Conservation (phyloP, 805 yeast species). For the Kodamaea nitidulidarum region DNA sequence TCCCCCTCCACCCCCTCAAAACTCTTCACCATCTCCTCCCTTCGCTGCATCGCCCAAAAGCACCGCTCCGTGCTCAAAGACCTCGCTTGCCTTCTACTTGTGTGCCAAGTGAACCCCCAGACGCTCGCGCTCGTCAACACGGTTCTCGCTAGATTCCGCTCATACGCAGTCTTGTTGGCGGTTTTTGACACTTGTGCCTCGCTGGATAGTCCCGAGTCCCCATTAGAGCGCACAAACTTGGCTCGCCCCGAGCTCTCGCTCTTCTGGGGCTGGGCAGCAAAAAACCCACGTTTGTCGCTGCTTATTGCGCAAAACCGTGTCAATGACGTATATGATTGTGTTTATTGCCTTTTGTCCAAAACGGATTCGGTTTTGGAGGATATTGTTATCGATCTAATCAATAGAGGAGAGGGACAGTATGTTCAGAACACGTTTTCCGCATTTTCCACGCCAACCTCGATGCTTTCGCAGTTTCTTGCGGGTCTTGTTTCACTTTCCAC, state of each 20-base stretch:
- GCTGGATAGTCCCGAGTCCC: background rate
- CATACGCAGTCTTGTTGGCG: slow-evolving; percentile 21
- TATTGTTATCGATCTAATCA: slow-evolving; percentile 27
- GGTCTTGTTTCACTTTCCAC: slow-evolving; percentile 34
- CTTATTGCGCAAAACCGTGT: slow-evolving; percentile 16
- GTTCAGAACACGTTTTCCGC: slow-evolving; percentile 25
- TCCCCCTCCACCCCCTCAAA: slow-evolving; percentile 18
- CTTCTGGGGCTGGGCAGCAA: slow-evolving; percentile 28
- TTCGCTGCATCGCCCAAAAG: slow-evolving; percentile 24
- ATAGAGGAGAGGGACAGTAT: slow-evolving; percentile 32
- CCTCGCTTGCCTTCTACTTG: slow-evolving; percentile 27
- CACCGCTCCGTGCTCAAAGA: slow-evolving; percentile 30
- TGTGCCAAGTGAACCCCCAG: slow-evolving; percentile 30
- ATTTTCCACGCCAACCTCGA: too few species aligned
- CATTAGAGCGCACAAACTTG: slow-evolving; percentile 3
- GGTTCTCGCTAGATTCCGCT: slow-evolving; percentile 21
- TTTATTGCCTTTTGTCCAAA: slow-evolving; percentile 15
- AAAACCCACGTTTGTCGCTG: slow-evolving; percentile 15
- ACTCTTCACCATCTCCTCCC: slow-evolving; percentile 20
- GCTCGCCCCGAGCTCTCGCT: slow-evolving; percentile 23
- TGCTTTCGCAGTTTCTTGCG: slow-evolving; percentile 18
- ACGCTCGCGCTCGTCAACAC: slow-evolving; percentile 22
- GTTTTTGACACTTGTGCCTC: slow-evolving; percentile 27
- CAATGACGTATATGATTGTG: slow-evolving; percentile 27
- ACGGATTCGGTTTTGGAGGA: slow-evolving; percentile 34